Percentiles rank a stretch among this genome's conserved stretches.
phyloP scores from a whole-genome alignment of 331 rosid species.

The Malus hybrid region DNA sequence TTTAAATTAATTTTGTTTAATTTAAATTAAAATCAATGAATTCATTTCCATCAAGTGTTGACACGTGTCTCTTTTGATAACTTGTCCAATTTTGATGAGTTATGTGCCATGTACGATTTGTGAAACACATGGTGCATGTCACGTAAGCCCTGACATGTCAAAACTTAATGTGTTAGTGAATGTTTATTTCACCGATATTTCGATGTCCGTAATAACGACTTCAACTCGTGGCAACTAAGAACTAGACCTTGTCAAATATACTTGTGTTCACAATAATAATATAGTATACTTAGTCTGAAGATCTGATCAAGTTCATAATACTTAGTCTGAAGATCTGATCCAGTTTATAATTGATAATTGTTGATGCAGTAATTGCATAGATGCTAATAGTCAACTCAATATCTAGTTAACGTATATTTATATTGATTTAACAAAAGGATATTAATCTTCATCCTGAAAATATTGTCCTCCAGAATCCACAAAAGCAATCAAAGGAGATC shows the following conservation, averaged over 20 bases:
- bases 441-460: background rate
- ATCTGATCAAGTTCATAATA: too few relatives aligned
- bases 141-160: too few relatives aligned
- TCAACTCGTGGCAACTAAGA: background rate
- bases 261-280: background rate
- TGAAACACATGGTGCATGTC: too few relatives aligned
- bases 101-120: too few relatives aligned
- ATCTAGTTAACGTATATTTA: background rate
- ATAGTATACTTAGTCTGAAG: background rate
- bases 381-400: background rate
- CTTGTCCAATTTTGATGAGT: too few relatives aligned
- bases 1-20: too few relatives aligned
- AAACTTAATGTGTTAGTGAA: too few relatives aligned
- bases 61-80: too few relatives aligned
- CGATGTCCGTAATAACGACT: background rate
- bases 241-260: background rate
- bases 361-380: background rate
- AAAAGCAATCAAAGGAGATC: background rate
- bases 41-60: too few relatives aligned
- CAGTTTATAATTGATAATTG: background rate
- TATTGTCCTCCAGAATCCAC: constrained; percentile 7
- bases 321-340: background rate
- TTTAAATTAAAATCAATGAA: too few relatives aligned
- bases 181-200: too few relatives aligned
- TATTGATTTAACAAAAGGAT: background rate